phyloP scores from a whole-genome alignment of 768 basidiomycete genomes.

The Mycena chlorophos region DNA sequence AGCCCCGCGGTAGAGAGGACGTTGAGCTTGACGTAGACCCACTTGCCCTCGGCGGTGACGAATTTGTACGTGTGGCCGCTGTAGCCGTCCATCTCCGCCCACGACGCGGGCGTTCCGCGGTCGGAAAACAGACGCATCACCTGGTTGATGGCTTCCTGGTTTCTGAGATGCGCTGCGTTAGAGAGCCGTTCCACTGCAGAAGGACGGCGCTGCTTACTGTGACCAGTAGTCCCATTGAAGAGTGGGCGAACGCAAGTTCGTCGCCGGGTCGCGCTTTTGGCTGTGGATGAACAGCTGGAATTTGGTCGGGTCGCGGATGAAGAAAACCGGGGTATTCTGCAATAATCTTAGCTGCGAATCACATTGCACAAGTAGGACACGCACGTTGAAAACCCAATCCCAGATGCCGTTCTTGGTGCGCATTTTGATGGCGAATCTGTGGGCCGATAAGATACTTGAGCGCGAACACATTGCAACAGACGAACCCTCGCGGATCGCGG shows the following conservation, averaged over 20 bases:
- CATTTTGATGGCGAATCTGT: constrained; percentile 21
- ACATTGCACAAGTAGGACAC: constrained; percentile 11
- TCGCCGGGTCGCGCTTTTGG: no score
- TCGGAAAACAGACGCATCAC: constrained; percentile 19
- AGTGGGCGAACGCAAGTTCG: not conserved
- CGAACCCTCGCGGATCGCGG: constrained; percentile 20
- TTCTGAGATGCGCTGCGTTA: constrained; percentile 4
- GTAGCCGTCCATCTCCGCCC: constrained; percentile 23
- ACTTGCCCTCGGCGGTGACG: constrained; percentile 10
- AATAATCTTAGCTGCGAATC: not conserved
- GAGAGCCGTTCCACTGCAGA: no score
- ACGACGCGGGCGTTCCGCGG: constrained; percentile 20
- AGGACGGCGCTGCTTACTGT: constrained; percentile 6
- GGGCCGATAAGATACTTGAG: no score
- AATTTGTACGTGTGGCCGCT: constrained; percentile 22
- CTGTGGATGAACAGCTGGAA: no score
- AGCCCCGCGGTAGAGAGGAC: constrained; percentile 12
- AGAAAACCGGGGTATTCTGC: not conserved
- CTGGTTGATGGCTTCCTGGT: constrained; percentile 21
- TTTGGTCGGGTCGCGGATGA: not conserved
- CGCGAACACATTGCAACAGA: not conserved
- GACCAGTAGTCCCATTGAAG: constrained; percentile 26
- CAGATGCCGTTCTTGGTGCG: constrained; percentile 18
- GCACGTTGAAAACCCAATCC: constrained; percentile 24
- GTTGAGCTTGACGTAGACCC: constrained; percentile 20